A percentile compares a stretch with the other conserved stretches of the same genome.
phyloP scores from a whole-genome alignment of 345 rosid genomes.

The Acer campestre region DNA sequence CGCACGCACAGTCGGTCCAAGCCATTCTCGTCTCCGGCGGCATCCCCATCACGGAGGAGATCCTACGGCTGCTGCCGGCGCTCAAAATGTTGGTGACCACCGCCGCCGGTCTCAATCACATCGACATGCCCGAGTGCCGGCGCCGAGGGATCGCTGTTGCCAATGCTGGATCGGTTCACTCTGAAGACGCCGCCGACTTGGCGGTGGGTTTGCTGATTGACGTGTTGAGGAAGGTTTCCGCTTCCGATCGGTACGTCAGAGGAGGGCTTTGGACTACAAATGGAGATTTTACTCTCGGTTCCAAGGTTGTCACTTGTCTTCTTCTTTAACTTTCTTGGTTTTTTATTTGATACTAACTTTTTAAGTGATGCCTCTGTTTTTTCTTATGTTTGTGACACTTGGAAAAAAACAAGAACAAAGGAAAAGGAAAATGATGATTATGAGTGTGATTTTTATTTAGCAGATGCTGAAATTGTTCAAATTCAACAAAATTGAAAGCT shows the following conservation, averaged over 20 bases:
- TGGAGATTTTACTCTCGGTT: constrained; percentile 46
- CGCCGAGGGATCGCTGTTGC: constrained; percentile 54
- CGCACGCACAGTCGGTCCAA: constrained; percentile 36
- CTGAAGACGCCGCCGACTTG: constrained; percentile 60
- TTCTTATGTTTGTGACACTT: no score
- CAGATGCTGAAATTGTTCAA: no score
- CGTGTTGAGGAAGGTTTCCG: constrained; percentile 55
- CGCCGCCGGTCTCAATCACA: constrained; percentile 57
- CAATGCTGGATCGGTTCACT: constrained; percentile 23
- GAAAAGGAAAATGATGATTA: no score
- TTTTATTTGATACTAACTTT: background rate
- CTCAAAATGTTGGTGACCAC: constrained; percentile 47
- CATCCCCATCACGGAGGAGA: constrained; percentile 29
- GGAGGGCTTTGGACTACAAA: constrained; percentile 39
- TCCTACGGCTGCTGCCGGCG: constrained; percentile 46
- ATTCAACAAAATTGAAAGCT: no score
- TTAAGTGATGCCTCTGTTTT: no score
- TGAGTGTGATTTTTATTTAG: no score
- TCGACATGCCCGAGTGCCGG: constrained; percentile 59
- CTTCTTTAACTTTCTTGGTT: background rate
- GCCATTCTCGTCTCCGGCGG: constrained; percentile 40
- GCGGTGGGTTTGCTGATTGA: constrained; percentile 62
- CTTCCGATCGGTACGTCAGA: constrained; percentile 49
- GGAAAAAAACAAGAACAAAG: no score
- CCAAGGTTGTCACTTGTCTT: constrained; percentile 38